Evolutionary conservation across 2,329 filamentous ascomycete genomes (phyloP).

Genomic region (Xylaria polymorpha): DNA sequence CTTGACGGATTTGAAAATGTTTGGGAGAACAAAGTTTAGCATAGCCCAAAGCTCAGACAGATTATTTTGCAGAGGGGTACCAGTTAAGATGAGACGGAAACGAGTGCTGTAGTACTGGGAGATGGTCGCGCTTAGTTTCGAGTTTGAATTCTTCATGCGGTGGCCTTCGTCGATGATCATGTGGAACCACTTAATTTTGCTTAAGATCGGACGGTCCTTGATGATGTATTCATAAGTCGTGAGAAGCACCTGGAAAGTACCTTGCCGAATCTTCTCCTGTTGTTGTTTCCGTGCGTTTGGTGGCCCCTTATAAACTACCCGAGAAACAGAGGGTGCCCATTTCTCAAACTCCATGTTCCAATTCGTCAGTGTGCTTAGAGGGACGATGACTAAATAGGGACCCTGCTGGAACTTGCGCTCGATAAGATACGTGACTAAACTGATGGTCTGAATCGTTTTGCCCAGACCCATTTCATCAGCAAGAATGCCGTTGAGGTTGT

Average conservation of each 20-base stretch:
- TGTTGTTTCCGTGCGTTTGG: constrained; percentile 88
- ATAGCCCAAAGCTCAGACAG: constrained; percentile 95
- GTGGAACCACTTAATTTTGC: constrained; percentile 99
- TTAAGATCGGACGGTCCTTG: constrained; percentile 93
- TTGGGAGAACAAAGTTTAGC: constrained; percentile 97
- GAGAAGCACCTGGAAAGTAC: constrained; percentile 93
- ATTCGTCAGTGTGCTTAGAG: constrained; percentile 95
- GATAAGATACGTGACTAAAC: constrained; percentile 95
- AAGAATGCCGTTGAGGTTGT: constrained; percentile 98
- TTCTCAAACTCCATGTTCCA: constrained; percentile 99
- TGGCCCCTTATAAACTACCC: constrained; percentile 97
- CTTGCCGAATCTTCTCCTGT: constrained; percentile 92
- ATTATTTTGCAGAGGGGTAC: constrained; percentile 97
- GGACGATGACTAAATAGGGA: constrained; percentile 96
- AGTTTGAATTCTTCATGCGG: constrained; percentile 98
- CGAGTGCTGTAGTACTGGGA: constrained; percentile 95
- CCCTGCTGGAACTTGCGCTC: constrained; percentile 93
- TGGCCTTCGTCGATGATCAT: constrained; percentile 99
- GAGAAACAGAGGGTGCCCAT: constrained; percentile 89
- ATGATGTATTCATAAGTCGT: constrained; percentile 99
- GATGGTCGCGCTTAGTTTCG: constrained; percentile 94
- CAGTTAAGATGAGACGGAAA: constrained; percentile 95
- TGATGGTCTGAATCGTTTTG: constrained; percentile 99
- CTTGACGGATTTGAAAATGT: constrained; percentile 98
- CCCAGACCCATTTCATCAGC: constrained; percentile 99